Percentiles rank a stretch among this genome's conserved stretches.
phyloP scores from a whole-genome alignment of 1,139 yeast genomes.

The Protomyces inundatus region DNA sequence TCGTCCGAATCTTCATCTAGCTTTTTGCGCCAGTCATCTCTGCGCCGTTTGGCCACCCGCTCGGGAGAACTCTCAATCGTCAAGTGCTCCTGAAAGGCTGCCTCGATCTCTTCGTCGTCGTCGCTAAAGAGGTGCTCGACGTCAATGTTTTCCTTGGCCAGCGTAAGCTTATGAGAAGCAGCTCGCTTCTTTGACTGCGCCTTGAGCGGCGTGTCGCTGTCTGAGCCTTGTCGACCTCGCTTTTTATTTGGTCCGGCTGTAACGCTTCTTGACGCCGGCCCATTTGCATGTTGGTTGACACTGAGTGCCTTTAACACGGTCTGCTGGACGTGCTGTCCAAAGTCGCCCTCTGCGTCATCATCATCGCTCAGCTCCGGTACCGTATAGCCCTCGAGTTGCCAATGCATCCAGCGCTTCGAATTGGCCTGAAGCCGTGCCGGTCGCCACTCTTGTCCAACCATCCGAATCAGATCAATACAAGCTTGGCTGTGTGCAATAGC shows the following conservation, averaged over 20 bases:
- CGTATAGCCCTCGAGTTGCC: too few relatives aligned
- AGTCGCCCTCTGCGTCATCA: slow-evolving; percentile 8
- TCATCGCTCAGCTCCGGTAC: neutral
- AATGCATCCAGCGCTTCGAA: neutral
- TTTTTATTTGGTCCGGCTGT: neutral
- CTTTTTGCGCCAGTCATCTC: neutral
- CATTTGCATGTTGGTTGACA: neutral
- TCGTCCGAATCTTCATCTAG: neutral
- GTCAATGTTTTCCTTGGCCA: neutral
- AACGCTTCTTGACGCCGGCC: neutral
- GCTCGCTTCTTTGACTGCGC: neutral
- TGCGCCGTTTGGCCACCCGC: neutral
- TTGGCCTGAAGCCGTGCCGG: neutral
- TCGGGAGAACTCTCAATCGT: neutral
- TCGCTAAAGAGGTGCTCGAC: slow-evolving; percentile 3
- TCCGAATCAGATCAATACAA: neutral
- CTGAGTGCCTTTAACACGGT: neutral
- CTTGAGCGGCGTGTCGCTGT: neutral
- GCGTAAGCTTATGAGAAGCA: neutral
- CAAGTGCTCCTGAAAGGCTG: neutral
- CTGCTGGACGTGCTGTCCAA: neutral
- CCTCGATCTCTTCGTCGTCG: neutral
- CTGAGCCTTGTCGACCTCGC: neutral
- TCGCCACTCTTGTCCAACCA: neutral
- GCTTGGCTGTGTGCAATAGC: neutral